Percentiles rank a stretch among this genome's conserved stretches.
phyloP scores from a whole-genome alignment of 2,329 filamentous ascomycete genomes.

The Chaetomium sp. region DNA sequence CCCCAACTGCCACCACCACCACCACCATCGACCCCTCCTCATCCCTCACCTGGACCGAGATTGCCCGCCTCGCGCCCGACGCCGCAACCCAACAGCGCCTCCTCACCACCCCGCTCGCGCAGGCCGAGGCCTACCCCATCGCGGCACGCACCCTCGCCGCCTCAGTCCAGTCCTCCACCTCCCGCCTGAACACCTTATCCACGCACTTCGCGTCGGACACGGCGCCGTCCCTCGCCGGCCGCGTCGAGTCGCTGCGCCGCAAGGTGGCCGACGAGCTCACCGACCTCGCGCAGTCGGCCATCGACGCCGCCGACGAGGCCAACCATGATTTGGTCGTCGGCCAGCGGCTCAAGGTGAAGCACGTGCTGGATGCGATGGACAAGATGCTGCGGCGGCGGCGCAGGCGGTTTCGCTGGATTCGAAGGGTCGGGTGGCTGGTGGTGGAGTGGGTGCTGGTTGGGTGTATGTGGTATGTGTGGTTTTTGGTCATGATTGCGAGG shows the following conservation, averaged over 20 bases:
- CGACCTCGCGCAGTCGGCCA: conserved; percentile 64
- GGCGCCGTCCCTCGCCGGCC: conserved; percentile 53
- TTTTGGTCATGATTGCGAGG: conserved; percentile 77
- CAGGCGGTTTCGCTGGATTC: conserved; percentile 69
- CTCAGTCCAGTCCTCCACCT: conserved; percentile 51
- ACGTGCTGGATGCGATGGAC: conserved; percentile 76
- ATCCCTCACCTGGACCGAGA: conserved; percentile 44
- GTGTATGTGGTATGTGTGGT: conserved; percentile 94
- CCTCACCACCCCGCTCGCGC: conserved; percentile 42
- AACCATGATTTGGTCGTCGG: conserved; percentile 73
- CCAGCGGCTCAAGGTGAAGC: conserved; percentile 78
- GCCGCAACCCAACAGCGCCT: conserved; percentile 39
- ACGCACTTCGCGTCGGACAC: conserved; percentile 61
- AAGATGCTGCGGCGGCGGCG: conserved; percentile 71
- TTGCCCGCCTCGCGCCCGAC: conserved; percentile 47
- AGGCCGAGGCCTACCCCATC: conserved; percentile 52
- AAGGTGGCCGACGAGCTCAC: conserved; percentile 57
- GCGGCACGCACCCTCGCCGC: conserved; percentile 55
- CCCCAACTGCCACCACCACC: conserved; percentile 13
- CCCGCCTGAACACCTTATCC: conserved; percentile 61
- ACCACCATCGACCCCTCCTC: conserved; percentile 18
- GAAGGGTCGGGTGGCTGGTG: conserved; percentile 74
- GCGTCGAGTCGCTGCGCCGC: conserved; percentile 51
- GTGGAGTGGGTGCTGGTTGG: conserved; percentile 88
- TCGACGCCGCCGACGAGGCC: conserved; percentile 79